Evolutionary conservation across 2,329 filamentous ascomycete species (phyloP).

Genomic region (Plectosphaerella cucumerina): DNA sequence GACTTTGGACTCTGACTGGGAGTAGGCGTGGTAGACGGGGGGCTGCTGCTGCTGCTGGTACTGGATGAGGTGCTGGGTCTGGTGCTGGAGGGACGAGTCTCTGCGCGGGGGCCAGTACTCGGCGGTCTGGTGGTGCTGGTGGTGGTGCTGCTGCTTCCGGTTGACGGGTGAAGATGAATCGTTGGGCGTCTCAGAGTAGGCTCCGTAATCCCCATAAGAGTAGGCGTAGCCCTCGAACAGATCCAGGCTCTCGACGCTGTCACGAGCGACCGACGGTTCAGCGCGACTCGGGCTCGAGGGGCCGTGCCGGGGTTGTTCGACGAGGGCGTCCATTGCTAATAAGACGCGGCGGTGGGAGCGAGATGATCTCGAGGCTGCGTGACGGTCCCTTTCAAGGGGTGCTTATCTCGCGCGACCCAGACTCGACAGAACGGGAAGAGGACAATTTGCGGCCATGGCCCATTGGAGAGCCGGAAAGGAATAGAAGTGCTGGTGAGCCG

Average conservation of each 20-base stretch:
- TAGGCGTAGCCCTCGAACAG: conserved; percentile 2
- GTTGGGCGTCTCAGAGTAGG: conserved; percentile 11
- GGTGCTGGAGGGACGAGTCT: neutral
- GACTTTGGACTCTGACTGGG: neutral
- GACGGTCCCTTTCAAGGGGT: neutral
- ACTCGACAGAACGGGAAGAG: neutral
- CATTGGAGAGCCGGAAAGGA: conserved; percentile 10
- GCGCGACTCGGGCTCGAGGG: neutral
- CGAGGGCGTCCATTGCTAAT: neutral
- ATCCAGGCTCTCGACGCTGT: conserved; percentile 9
- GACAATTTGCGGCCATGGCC: conserved; percentile 3
- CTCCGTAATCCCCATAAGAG: neutral
- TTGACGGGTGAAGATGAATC: conserved; percentile 10
- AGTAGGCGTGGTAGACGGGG: neutral
- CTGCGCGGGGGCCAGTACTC: neutral
- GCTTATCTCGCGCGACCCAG: neutral
- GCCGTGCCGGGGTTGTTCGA: neutral
- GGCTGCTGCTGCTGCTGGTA: neutral
- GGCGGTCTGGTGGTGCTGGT: neutral
- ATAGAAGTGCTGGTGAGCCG: conserved; percentile 11
- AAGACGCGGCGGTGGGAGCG: neutral
- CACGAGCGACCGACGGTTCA: neutral
- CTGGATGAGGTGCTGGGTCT: neutral
- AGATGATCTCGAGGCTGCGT: neutral
- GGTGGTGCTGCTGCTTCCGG: neutral